Base-by-base conservation (phyloP, 306 rosid species). In the Sicyos edulis region DNA sequence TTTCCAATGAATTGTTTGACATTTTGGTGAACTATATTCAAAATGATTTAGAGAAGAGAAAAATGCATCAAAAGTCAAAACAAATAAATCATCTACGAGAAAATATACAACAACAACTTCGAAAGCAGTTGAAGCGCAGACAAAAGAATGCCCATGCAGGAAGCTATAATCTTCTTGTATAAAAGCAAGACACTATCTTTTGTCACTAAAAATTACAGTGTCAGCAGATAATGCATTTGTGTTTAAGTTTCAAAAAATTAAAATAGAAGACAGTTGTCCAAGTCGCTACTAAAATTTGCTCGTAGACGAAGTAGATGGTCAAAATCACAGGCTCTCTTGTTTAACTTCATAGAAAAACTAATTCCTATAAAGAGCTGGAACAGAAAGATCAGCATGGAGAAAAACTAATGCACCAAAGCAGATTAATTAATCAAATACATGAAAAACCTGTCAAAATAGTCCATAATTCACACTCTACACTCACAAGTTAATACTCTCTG, bases 1-100 rank as follows among this genome's bases (percentile, higher is more conserved):
- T 34, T 26, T 87, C 99, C 99, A 95, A 80, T 95, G 95, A 1
- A 78, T 66, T 74, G 70, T 73, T 76, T 95, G 99, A 75, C 99
- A 95, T 78, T 40, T 61, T 50, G 14, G 20, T 0, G 99, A 89
- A 80, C 99, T 95, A 85, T 7, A 75, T 82, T 76, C 75, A 24
- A 15, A 72, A 15, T 17, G 5, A 17, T 45, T 74, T 26, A 11
- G 16, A 26, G 51, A 45, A 49, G 51, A 24, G 32, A n/a, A 14
- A 40, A 8, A 71, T 44, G 44, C 42, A 29, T 44, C 64, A 72
- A 17, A 54, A 55, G 9, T 6, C 45, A 40, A 7, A 40, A 6
- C 10, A 32, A 55, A 55, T 40, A 72, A n/a, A 55, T 16, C 17
- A 10, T n/a, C 24, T 29, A 55, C 7, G 22, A 53, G 65, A 7